Base-by-base conservation (phyloP, 345 rosid species). In the Hibiscus syriacus region DNA sequence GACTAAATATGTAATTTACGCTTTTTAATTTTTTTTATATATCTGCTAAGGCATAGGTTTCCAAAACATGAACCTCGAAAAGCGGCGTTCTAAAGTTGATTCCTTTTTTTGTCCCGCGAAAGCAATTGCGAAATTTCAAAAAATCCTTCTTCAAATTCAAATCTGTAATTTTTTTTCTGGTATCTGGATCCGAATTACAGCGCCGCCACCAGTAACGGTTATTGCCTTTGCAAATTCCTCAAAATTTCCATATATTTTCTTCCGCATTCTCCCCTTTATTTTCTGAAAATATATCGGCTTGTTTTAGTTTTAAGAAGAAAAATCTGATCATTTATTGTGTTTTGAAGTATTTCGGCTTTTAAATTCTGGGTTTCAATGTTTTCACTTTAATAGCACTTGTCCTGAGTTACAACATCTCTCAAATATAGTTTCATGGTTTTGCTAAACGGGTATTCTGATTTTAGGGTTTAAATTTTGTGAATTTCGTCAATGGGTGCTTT, bases 401-500 rank as follows among this genome's bases (percentile, higher is more conserved):
- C 20, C 0, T 17, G 64, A n/a, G 64, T 59, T 34, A 19, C 9
- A 17, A 34, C 39, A 36, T 61, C 20, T 22, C 4, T 20, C 0
- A 25, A 26, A 43, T 45, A 34, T 62, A 11, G 8, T 43, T 26
- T 45, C 11, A 60, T 67, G 78, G 68, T 50, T 70, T 58, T 46
- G 46, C 29, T 69, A 64, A 3, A 82, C 72, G 83, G 77, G 61
- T 72, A 27, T 56, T 13, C 1, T 53, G 77, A 65, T 67, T 69
- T 59, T 70, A 75, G 82, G 80, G 80, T 64, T 75, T 75, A 43
- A 20, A 56, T 43, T 66, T 70, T 71, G 53, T 55, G 45, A 68
- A 9, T 67, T 64, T 49, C 43, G 1, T 11, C 45, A 61, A 92
- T 92, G 98, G 96, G 88, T 66, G 92, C 86, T 65, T 69, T 86